phyloP scores from a whole-genome alignment of 2,329 filamentous ascomycete species.

The Claviceps sp. region DNA sequence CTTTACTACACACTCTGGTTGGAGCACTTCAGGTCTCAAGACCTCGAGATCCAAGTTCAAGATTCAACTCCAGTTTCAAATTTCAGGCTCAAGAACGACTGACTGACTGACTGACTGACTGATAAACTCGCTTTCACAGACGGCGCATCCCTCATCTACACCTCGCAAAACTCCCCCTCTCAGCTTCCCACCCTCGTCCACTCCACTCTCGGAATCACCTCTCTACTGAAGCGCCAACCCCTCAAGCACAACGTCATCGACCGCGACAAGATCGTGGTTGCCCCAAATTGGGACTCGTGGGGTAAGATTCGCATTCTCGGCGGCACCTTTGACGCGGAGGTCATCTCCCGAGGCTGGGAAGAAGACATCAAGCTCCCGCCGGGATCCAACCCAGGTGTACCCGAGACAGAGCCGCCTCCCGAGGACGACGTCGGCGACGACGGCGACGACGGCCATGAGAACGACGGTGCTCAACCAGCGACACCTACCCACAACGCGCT shows the following conservation, averaged over 20 bases:
- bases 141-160: conserved; percentile 76
- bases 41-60: too few species aligned
- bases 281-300: conserved; percentile 97
- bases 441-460: conserved; percentile 7
- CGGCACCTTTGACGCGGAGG: conserved; percentile 86
- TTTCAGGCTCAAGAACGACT: too few species aligned
- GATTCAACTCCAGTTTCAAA: too few species aligned
- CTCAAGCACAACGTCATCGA: conserved; percentile 87
- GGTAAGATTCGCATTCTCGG: conserved; percentile 88
- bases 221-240: conserved; percentile 62
- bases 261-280: conserved; percentile 85
- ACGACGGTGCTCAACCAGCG: neutral
- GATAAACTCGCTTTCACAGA: conserved; percentile 32
- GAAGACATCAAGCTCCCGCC: conserved; percentile 56
- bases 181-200: conserved; percentile 71
- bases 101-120: neutral
- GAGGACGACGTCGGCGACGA: conserved; percentile 12
- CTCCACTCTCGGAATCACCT: conserved; percentile 75
- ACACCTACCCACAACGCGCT: neutral
- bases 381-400: conserved; percentile 11
- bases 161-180: conserved; percentile 60
- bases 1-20: neutral
- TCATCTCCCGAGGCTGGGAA: conserved; percentile 72
- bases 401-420: conserved; percentile 11
- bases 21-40: neutral